These are phyloP conservation scores for Picocystis salinarum DNA, from an alignment of 139 green algal genomes.

Conservation along the genomic window DNA sequence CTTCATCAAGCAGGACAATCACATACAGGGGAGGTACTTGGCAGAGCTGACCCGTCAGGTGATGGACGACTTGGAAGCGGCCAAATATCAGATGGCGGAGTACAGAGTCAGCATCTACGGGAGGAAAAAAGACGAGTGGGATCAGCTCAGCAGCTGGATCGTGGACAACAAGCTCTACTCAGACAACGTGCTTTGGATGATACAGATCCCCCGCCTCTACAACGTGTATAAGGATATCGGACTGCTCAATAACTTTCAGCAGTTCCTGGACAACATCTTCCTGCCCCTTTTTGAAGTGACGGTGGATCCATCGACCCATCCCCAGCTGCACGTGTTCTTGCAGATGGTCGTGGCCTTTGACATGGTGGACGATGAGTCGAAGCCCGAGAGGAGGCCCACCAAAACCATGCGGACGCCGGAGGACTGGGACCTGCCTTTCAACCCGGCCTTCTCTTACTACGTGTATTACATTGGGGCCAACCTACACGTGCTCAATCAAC, in stretches of 20 bases:
- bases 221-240: conserved; percentile 81
- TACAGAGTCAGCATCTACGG: conserved; percentile 73
- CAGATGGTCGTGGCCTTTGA: conserved; percentile 89
- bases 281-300: conserved; percentile 94
- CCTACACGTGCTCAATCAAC: conserved; percentile 82
- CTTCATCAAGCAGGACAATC: conserved; percentile 94
- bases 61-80: conserved; percentile 45
- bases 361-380: conserved; percentile 97
- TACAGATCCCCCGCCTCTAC: conserved; percentile 92
- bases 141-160: conserved; percentile 92
- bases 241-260: conserved; percentile 46
- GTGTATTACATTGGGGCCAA: conserved; percentile 97
- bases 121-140: conserved; percentile 76
- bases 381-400: conserved; percentile 80
- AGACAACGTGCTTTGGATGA: conserved; percentile 94
- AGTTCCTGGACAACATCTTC: conserved; percentile 99
- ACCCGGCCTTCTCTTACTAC: conserved; percentile 91
- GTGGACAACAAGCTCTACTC: conserved; percentile 76
- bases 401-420: conserved; percentile 75
- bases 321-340: conserved; percentile 94
- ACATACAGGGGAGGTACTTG: conserved; percentile 63
- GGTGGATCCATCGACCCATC: conserved; percentile 72
- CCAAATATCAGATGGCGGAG: conserved; percentile 89
- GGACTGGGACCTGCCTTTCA: conserved; percentile 53
- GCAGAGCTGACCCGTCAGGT: conserved; percentile 94